Evolutionary conservation across 2,329 filamentous ascomycete species (phyloP).

Genomic region (Monascus ruber): DNA sequence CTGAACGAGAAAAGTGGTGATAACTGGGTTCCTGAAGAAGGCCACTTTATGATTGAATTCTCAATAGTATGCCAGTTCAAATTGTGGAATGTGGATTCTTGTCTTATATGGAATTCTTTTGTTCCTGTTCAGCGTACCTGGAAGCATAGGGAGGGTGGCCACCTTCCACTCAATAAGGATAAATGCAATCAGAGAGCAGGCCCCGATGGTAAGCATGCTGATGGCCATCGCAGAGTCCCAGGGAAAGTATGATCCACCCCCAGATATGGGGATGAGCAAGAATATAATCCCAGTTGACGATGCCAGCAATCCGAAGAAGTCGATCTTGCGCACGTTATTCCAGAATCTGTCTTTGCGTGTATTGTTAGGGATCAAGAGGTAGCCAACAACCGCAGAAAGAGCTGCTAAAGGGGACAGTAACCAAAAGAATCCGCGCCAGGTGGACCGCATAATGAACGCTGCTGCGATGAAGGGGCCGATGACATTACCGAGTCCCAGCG

Average conservation of each 20-base stretch:
- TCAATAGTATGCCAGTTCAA: no score
- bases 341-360: conserved; percentile 36
- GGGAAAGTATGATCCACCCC: conserved; percentile 46
- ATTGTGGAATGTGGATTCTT: no score
- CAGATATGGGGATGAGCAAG: conserved; percentile 52
- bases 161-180: conserved; percentile 46
- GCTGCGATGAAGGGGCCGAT: conserved; percentile 38
- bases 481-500: conserved; percentile 36
- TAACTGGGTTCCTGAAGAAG: conserved; percentile 44
- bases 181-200: conserved; percentile 37
- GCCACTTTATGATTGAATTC: conserved; percentile 15
- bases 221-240: conserved; percentile 50
- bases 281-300: conserved; percentile 48
- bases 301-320: conserved; percentile 46
- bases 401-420: conserved; percentile 42
- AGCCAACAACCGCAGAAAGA: conserved; percentile 36
- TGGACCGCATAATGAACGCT: conserved; percentile 32
- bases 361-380: conserved; percentile 42
- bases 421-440: conserved; percentile 39
- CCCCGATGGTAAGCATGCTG: conserved; percentile 45
- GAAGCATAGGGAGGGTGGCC: conserved; percentile 48
- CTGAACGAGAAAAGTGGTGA: conserved; percentile 46
- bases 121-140: conserved; percentile 17
- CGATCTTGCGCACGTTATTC: conserved; percentile 44
- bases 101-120: background rate